These are phyloP conservation scores for Vigna nakashimae DNA, from an alignment of 306 rosid species.

Conservation along the genomic window DNA sequence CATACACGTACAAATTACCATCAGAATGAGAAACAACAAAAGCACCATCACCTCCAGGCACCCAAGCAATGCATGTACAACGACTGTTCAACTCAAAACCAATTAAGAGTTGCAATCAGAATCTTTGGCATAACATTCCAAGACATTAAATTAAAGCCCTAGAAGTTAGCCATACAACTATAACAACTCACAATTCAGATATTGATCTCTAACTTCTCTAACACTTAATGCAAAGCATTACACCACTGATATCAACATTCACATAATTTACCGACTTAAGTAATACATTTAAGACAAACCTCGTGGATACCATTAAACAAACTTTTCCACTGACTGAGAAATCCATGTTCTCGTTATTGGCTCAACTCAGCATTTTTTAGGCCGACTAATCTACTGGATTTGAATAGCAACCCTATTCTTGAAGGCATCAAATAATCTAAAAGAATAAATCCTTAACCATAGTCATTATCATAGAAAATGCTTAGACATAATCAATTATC, in stretches of 20 bases:
- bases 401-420: not conserved
- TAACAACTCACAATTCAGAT: constrained; percentile 16
- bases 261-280: constrained; percentile 4
- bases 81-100: constrained; percentile 76
- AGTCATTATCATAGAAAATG: constrained; percentile 10
- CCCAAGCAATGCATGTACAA: constrained; percentile 90
- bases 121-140: constrained; percentile 30
- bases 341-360: constrained; percentile 22
- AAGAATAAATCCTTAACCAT: constrained; percentile 6
- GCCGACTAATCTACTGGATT: constrained; percentile 17
- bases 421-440: not conserved
- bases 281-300: not conserved
- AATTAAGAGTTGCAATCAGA: constrained; percentile 42
- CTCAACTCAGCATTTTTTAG: constrained; percentile 8
- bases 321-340: constrained; percentile 1
- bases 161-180: constrained; percentile 12
- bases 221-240: constrained; percentile 28
- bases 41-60: constrained; percentile 89
- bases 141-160: constrained; percentile 31
- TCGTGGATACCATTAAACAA: constrained; percentile 1
- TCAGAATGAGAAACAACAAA: constrained; percentile 94
- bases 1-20: constrained; percentile 90
- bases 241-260: constrained; percentile 29
- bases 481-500: not conserved
- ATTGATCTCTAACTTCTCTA: constrained; percentile 16